Base-by-base conservation (phyloP, 1,284 basidiomycete species). In the Cyathus olla region DNA sequence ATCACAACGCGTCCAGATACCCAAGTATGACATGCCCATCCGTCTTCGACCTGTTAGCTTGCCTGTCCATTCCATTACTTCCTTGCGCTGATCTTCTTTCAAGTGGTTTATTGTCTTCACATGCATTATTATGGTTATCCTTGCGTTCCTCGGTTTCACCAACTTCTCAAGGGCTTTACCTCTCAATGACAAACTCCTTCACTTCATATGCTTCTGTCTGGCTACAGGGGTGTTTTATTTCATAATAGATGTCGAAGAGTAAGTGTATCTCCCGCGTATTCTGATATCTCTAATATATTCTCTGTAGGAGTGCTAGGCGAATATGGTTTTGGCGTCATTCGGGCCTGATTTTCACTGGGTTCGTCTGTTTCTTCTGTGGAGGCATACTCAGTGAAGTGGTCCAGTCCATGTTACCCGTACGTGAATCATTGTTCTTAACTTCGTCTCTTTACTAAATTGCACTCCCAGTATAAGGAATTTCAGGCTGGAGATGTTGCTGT, bases 161-260 rank as follows among this genome's bases (percentile, higher is more conserved):
- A 87, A 92, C 75, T 80, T 91, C 65, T 81, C 88, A 21, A 82
- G 83, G 61, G 77, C 86, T 4, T 74, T 95, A 11, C 92, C 92
- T 1, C 73, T 96, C 19, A 94, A 93, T 72, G 92, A 94, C 86
- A 95, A 96, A 78, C 70, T 96, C 15, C 78, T 96, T 28, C 95
- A 95, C 71, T 95, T 97, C 72, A 70, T 94, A 24, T 95, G 93
- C 74, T 91, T 97, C 67, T 83, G 83, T 61, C 63, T 93, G 29
- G 93, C 95, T 0, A 95, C 95, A 0, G 88, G 80, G 5, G 85
- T 95, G 6, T 96, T 96, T 76, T 97, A 95, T 76, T 93, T 94
- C 70, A 94, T 96, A 52, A 89, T 94, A 61, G 94, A 95, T 66
- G 90, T 96, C 13, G 94, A 96, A 65, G 94, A 96, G 89, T 93